Evolutionary conservation across 2,329 filamentous ascomycete genomes (phyloP), one percentile per base, ranked within the genome.

Genomic region (Stagonosporopsis tanaceti): DNA sequence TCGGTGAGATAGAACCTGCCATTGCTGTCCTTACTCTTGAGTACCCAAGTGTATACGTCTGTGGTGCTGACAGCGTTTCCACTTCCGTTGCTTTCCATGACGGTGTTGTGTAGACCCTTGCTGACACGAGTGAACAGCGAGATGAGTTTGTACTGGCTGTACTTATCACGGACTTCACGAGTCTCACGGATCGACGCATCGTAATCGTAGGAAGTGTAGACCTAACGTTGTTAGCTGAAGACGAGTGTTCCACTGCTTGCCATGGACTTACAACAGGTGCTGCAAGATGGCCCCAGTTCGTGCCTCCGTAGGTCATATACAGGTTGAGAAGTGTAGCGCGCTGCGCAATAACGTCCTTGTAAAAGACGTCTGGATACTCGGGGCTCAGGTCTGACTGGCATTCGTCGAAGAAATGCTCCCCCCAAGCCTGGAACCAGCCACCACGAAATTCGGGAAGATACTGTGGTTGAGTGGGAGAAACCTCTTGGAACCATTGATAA

Each of bases 401-500:
- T 51, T 78, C 69, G 50, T 84, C 84, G 57, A 84, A 85, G 58
- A 84, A 84, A 1, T 75, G 76, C 3, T 80, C 80, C 0, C 80
- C 81, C 83, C 83, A 85, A 14, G 81, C 77, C n/a, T 81, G 80
- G 53, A 85, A 84, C 62, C 76, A 84, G 0, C 83, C 83, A 4
- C 80, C 81, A 63, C 84, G 78, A 28, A 85, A 85, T 63, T 85
- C 84, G 5, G 83, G 79, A 0, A 85, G 65, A 54, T 79, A 84
- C 44, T 78, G 77, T 1, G 84, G 84, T 62, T 86, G 84, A 1
- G 82, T 84, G 45, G 72, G 81, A 0, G 82, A 82, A 53, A 84
- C 84, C 38, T 83, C 81, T n/a, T 79, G 76, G 60, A 86, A 86
- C 82, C 83, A 85, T 60, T 85, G 79, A 57, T 82, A 82, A 62